phyloP scores from a whole-genome alignment of 2,329 filamentous ascomycete genomes.

The Fusarium denticulatum region DNA sequence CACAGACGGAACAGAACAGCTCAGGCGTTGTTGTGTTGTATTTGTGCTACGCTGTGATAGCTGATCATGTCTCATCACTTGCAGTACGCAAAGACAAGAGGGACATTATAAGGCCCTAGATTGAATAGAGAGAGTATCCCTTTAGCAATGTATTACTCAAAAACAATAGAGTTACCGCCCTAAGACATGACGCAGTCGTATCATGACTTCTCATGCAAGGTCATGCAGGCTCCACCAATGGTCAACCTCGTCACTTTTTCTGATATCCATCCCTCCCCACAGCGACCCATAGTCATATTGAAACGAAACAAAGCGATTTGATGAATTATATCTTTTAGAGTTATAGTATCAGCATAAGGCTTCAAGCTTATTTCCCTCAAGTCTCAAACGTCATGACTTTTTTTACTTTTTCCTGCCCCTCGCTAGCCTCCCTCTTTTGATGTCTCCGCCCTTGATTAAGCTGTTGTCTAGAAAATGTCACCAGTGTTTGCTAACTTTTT shows the following conservation, averaged over 20 bases:
- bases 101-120: background rate
- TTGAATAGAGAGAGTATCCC: background rate
- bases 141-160: background rate
- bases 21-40: conserved; percentile 5
- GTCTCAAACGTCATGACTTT: conserved; percentile 33
- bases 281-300: background rate
- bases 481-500: background rate
- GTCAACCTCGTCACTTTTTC: conserved; percentile 23
- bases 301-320: conserved; percentile 20
- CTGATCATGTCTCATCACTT: conserved; percentile 8
- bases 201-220: conserved; percentile 33
- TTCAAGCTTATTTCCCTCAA: conserved; percentile 28
- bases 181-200: conserved; percentile 12
- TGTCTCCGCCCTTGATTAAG: background rate
- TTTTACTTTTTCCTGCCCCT: conserved; percentile 5
- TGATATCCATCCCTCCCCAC: conserved; percentile 11
- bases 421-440: conserved; percentile 1
- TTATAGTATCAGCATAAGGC: conserved; percentile 5
- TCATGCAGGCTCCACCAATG: conserved; percentile 26
- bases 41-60: background rate
- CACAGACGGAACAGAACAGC: conserved; percentile 27
- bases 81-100: background rate
- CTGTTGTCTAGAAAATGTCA: background rate
- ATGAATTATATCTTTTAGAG: background rate
- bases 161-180: conserved; percentile 15